Evolutionary conservation across 164 flowering plant species (phyloP).

Genomic region (Euptelea pleiosperma): DNA sequence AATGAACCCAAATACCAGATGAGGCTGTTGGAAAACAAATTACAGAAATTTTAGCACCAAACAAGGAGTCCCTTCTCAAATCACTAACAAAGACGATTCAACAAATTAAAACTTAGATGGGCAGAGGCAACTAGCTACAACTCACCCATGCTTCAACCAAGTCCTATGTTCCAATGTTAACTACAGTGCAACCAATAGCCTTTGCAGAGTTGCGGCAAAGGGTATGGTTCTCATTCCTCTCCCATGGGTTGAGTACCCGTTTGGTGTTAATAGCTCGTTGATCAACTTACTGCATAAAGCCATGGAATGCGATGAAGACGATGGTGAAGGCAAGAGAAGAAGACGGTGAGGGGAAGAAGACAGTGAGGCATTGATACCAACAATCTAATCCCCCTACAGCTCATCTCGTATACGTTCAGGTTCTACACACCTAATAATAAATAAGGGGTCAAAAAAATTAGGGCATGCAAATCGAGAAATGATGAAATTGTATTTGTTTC

Average conservation of each 20-base stretch:
- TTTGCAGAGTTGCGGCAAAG: constrained; percentile 95
- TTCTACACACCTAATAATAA: too few species aligned
- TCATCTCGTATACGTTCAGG: too few species aligned
- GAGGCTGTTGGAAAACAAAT: constrained; percentile 56
- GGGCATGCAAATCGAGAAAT: too few species aligned
- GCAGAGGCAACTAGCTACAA: constrained; percentile 1
- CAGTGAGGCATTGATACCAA: too few species aligned
- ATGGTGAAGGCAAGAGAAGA: too few species aligned
- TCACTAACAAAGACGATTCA: background rate
- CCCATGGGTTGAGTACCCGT: constrained; percentile 86
- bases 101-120: background rate
- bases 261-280: constrained; percentile 89
- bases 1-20: constrained; percentile 83
- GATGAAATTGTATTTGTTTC: too few species aligned
- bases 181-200: constrained; percentile 98
- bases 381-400: too few species aligned
- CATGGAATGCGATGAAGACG: constrained; percentile 11
- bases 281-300: constrained; percentile 74
- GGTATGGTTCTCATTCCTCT: constrained; percentile 94
- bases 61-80: background rate
- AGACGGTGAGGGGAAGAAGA: too few species aligned
- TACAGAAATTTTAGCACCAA: constrained; percentile 8
- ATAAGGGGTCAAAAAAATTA: too few species aligned
- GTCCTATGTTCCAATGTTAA: constrained; percentile 90
- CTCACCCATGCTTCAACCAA: constrained; percentile 91